These are phyloP conservation scores for Pseudomassariella vexata DNA, from an alignment of 2,329 filamentous ascomycete genomes.

Conservation along the genomic window DNA sequence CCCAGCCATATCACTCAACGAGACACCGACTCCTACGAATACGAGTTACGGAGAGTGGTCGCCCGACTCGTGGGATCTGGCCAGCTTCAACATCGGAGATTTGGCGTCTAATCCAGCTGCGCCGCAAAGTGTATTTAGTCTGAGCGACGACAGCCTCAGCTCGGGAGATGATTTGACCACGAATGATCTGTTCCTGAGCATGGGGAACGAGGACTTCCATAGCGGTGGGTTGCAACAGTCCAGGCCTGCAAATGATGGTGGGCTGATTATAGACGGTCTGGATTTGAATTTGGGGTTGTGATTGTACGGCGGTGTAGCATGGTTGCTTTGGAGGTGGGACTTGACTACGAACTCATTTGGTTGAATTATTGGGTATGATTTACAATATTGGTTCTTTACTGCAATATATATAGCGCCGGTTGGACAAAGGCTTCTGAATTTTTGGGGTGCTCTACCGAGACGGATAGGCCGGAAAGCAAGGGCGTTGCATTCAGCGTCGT, in stretches of 20 bases:
- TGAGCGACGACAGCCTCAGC: conserved; percentile 54
- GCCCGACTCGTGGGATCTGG: conserved; percentile 51
- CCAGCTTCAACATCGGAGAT: conserved; percentile 45
- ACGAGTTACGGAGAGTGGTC: conserved; percentile 42
- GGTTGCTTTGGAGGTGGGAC: too few relatives aligned
- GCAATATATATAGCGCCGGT: too few relatives aligned
- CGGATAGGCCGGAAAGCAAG: too few relatives aligned
- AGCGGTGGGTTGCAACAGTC: conserved; percentile 21
- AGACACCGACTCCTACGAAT: conserved; percentile 35
- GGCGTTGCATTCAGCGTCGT: too few relatives aligned
- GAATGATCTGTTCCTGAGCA: conserved; percentile 38
- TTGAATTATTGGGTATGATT: too few relatives aligned
- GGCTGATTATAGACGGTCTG: conserved; percentile 23
- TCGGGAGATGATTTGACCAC: conserved; percentile 46
- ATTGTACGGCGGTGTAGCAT: conserved; percentile 16
- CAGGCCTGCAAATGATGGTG: background rate
- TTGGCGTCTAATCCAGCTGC: conserved; percentile 34
- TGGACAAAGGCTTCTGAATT: too few relatives aligned
- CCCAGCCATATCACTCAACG: conserved; percentile 40
- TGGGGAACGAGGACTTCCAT: conserved; percentile 32
- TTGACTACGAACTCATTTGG: too few relatives aligned
- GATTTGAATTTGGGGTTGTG: conserved; percentile 32
- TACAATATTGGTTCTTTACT: too few relatives aligned
- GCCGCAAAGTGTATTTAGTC: conserved; percentile 48
- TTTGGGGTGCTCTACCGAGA: too few relatives aligned